phyloP scores from a whole-genome alignment of 257 asterid species.

The Capsicum chinense region DNA sequence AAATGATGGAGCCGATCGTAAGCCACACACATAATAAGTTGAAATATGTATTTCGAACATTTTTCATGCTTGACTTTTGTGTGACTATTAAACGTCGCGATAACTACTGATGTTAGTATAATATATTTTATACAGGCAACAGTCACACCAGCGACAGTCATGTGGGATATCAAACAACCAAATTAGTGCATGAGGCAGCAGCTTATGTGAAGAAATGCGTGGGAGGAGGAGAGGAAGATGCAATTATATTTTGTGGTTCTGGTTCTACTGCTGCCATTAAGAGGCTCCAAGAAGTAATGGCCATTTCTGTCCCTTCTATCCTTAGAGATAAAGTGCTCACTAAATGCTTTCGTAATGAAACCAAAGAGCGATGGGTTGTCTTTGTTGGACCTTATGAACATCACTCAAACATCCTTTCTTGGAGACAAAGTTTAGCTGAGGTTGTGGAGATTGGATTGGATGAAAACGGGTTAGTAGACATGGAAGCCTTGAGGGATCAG shows the following conservation, averaged over 20 bases:
- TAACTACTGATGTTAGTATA: no score
- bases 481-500: slow-evolving; percentile 40
- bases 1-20: no score
- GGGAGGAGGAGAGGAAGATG: slow-evolving; percentile 48
- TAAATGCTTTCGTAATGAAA: slow-evolving; percentile 28
- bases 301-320: slow-evolving; percentile 43
- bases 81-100: no score
- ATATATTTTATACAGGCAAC: slow-evolving; percentile 27
- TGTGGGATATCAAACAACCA: slow-evolving; percentile 50
- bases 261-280: slow-evolving; percentile 58
- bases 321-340: slow-evolving; percentile 45
- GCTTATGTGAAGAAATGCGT: slow-evolving; percentile 54
- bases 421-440: slow-evolving; percentile 65
- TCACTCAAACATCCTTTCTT: slow-evolving; percentile 61
- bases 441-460: slow-evolving; percentile 63
- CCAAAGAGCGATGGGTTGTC: slow-evolving; percentile 52
- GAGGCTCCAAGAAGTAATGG: slow-evolving; percentile 66
- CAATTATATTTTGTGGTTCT: slow-evolving; percentile 29
- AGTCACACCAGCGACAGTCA: slow-evolving; percentile 59
- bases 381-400: slow-evolving; percentile 64
- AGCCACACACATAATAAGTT: no score
- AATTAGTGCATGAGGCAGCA: slow-evolving; percentile 44
- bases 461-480: slow-evolving; percentile 41
- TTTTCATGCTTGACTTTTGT: no score
- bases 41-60: no score